These are phyloP conservation scores for Colletotrichum eremochloae DNA, from an alignment of 2,329 filamentous ascomycete species.

Conservation along the genomic window DNA sequence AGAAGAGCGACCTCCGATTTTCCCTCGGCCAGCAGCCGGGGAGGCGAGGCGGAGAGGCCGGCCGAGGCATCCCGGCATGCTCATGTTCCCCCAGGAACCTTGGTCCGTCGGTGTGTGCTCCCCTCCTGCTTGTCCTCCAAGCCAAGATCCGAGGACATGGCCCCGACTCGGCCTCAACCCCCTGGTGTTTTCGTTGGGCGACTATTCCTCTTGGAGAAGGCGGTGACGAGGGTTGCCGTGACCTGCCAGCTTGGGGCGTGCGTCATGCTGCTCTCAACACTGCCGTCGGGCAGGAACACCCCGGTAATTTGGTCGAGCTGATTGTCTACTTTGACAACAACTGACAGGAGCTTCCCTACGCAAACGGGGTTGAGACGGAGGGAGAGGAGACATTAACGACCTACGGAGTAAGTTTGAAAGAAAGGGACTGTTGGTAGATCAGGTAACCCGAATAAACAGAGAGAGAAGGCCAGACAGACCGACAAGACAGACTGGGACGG, in stretches of 20 bases:
- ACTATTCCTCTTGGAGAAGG: conserved; percentile 13
- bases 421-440: neutral
- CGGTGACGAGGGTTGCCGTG: conserved; percentile 29
- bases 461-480: neutral
- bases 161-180: conserved; percentile 40
- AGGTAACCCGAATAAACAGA: neutral
- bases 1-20: neutral
- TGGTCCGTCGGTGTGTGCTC: neutral
- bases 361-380: conserved; percentile 15
- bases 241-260: conserved; percentile 33
- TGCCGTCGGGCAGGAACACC: conserved; percentile 30
- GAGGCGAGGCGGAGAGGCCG: conserved; percentile 23
- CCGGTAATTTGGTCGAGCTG: conserved; percentile 6
- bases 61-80: conserved; percentile 33
- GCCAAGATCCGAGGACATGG: neutral
- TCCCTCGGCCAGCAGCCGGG: conserved; percentile 37
- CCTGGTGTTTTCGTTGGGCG: conserved; percentile 43
- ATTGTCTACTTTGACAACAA: conserved; percentile 6
- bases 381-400: neutral
- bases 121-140: neutral
- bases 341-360: conserved; percentile 25
- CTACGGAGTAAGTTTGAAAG: too few relatives aligned
- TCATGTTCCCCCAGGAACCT: neutral
- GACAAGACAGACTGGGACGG: conserved; percentile 1
- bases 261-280: conserved; percentile 42